Percentiles rank a stretch among this genome's conserved stretches.
Evolutionary conservation across 140 eudicot genomes (phyloP).

Genomic region (Stevia rebaudiana): DNA sequence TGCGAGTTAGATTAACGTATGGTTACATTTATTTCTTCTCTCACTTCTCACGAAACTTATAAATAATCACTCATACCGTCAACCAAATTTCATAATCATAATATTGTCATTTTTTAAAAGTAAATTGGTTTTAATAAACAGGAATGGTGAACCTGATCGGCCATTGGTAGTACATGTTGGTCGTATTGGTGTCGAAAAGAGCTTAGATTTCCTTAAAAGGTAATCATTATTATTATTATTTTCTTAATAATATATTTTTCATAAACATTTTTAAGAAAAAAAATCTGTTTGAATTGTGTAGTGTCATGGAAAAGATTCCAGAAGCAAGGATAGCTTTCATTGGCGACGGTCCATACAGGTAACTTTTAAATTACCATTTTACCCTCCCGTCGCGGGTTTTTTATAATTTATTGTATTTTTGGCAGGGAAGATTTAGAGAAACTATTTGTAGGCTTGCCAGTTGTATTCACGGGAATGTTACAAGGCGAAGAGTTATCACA

Average conservation of each 20-base stretch:
- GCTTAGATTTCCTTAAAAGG: slow-evolving; percentile 93
- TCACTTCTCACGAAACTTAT: not conserved
- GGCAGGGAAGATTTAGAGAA: slow-evolving; percentile 72
- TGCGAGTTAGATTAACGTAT: slow-evolving; percentile 78
- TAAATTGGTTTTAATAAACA: slow-evolving; percentile 25
- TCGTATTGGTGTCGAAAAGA: slow-evolving; percentile 90
- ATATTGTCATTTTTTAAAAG: no score
- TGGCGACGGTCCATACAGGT: slow-evolving; percentile 97
- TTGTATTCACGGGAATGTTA: slow-evolving; percentile 86
- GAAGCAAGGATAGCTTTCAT: slow-evolving; percentile 91
- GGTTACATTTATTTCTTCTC: not conserved
- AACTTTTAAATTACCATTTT: not conserved
- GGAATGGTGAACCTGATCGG: slow-evolving; percentile 87
- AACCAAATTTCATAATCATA: not conserved
- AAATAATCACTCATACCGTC: not conserved
- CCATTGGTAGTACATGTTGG: slow-evolving; percentile 96
- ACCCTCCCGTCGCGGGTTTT: not conserved
- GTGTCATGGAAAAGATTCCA: slow-evolving; percentile 89
- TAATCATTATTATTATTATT: slow-evolving; percentile 16
- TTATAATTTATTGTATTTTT: not conserved
- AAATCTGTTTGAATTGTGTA: slow-evolving; percentile 24
- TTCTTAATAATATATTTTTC: not conserved
- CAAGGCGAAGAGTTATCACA: slow-evolving; percentile 94
- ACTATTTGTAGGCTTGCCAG: slow-evolving; percentile 74
- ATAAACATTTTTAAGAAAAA: not conserved